A percentile compares a stretch with the other conserved stretches of the same genome.
Evolutionary conservation across 2,329 filamentous ascomycete species (phyloP).

Genomic region (Epichloe sp.): DNA sequence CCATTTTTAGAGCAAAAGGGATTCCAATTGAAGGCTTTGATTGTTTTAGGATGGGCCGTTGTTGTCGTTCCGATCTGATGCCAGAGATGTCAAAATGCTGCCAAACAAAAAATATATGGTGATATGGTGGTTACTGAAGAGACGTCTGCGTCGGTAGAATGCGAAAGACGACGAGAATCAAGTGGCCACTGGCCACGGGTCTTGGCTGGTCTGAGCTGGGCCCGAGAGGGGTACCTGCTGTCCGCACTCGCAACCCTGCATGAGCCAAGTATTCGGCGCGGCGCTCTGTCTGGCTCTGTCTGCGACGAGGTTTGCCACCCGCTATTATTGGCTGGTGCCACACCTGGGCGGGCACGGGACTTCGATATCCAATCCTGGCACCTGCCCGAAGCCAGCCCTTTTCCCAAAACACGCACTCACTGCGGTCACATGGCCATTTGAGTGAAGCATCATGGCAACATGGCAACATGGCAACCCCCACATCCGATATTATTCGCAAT

Average conservation of each 20-base stretch:
- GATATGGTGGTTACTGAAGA: not conserved
- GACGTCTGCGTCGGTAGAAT: not conserved
- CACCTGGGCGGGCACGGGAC: constrained; percentile 6
- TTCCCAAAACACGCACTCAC: not conserved
- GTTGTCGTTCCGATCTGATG: not conserved
- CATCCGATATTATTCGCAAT: constrained; percentile 8
- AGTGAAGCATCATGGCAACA: constrained; percentile 9
- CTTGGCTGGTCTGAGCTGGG: not conserved
- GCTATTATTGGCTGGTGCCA: not conserved
- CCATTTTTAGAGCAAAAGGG: constrained; percentile 29
- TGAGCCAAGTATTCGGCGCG: not conserved
- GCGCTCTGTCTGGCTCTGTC: too few relatives aligned
- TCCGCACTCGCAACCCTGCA: not conserved
- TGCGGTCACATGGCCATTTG: not conserved
- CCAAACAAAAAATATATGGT: not conserved
- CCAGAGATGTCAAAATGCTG: not conserved
- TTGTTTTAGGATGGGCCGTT: not conserved
- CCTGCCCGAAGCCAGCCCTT: too few relatives aligned
- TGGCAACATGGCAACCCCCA: constrained; percentile 9
- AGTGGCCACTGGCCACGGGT: too few relatives aligned
- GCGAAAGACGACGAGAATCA: not conserved
- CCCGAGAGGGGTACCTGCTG: not conserved
- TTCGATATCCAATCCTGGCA: too few relatives aligned
- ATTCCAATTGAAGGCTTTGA: not conserved
- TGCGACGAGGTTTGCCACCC: too few relatives aligned